Evolutionary conservation across 2,329 filamentous ascomycete species (phyloP).

Genomic region (Calonectria ilicicola): DNA sequence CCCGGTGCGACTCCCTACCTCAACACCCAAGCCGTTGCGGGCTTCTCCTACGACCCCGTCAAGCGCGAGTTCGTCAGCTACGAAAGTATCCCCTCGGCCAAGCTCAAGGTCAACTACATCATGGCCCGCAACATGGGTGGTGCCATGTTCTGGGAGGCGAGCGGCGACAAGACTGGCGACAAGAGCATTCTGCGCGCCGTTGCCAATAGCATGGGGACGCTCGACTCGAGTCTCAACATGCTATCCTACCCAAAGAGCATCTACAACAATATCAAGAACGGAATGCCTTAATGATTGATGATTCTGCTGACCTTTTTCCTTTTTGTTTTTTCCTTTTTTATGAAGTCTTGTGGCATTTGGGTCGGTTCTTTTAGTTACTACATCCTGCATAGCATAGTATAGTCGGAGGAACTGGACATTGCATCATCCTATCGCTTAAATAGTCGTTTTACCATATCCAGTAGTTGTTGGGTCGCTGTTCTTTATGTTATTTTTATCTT

Average conservation of each 20-base stretch:
- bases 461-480: background rate
- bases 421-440: background rate
- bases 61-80: slow-evolving; percentile 77
- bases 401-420: background rate
- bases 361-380: background rate
- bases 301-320: background rate
- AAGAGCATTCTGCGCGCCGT: slow-evolving; percentile 70
- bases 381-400: background rate
- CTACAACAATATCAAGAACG: slow-evolving; percentile 67
- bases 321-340: too few relatives aligned
- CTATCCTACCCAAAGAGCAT: slow-evolving; percentile 67
- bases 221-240: slow-evolving; percentile 65
- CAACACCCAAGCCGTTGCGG: slow-evolving; percentile 70
- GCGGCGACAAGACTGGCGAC: slow-evolving; percentile 67
- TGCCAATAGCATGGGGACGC: slow-evolving; percentile 56
- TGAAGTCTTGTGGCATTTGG: slow-evolving; percentile 1
- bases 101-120: slow-evolving; percentile 74
- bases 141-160: slow-evolving; percentile 88
- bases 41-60: slow-evolving; percentile 76
- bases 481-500: background rate
- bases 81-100: slow-evolving; percentile 70
- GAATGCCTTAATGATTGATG: slow-evolving; percentile 40
- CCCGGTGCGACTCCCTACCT: slow-evolving; percentile 66
- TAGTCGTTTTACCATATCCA: background rate
- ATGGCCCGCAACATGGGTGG: slow-evolving; percentile 73